Evolutionary conservation across 306 rosid species (phyloP), one percentile per base, ranked within the genome.

Genomic region (Datisca glomerata): DNA sequence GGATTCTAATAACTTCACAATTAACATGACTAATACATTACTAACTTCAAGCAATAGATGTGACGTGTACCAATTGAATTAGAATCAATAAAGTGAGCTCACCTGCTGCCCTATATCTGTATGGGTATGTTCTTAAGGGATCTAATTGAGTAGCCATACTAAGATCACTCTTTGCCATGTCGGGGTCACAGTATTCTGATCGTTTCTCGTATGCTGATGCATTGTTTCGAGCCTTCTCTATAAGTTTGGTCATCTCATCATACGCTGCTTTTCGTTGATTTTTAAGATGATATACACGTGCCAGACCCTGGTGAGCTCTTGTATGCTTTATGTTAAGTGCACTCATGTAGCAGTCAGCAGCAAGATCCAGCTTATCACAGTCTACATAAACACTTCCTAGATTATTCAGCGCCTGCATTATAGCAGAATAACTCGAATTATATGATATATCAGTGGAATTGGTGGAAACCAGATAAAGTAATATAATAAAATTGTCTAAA

Each of bases 71-170:
- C n/a, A n/a, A n/a, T n/a, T n/a, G n/a, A n/a, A n/a, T n/a, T n/a
- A n/a, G n/a, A n/a, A n/a, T n/a, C n/a, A n/a, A n/a, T n/a, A n/a
- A n/a, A n/a, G n/a, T n/a, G n/a, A 14, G 15, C 20, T 51, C 56
- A 84, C 95, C 95, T 68, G 95, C 95, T 51, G 95, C 95, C 66
- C 93, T 68, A 53, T 73, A 80, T 80, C 86, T 76, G 62, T 80
- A 85, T 2, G 95, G 86, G 25, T 85, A 85, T 3, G 93, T 69
- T 60, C 93, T 80, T 33, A 80, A 53, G 14, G 95, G 95, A 67
- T 85, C 87, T 56, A 76, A 51, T 21, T 69, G 64, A 16, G 81
- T 73, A 49, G 85, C 79, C 34, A 56, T 45, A 57, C 74, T 78
- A 51, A 85, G 95, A 67, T 85, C 87, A 27, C 43, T 53, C 60